Evolutionary conservation across 805 yeast species (phyloP).

Genomic region (Geotrichum ghanense): DNA sequence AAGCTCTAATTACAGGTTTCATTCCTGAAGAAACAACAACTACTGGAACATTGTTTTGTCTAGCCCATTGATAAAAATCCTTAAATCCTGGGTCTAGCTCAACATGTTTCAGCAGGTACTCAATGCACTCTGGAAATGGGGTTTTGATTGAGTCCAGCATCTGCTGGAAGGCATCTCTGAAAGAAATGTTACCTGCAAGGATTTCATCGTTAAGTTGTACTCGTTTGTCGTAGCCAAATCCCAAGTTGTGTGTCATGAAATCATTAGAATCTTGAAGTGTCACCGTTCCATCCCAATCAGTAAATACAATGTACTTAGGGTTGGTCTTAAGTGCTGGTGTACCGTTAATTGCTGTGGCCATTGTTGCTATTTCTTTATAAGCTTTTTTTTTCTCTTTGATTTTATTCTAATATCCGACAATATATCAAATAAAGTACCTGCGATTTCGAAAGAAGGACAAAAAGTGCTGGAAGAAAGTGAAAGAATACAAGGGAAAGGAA

Average conservation of each 20-base stretch:
- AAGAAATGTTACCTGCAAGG: conserved; percentile 47
- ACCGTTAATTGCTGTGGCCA: background rate
- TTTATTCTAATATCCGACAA: too few relatives aligned
- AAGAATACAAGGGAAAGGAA: too few relatives aligned
- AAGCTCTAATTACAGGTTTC: conserved; percentile 79
- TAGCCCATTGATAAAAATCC: conserved; percentile 71
- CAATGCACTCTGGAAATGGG: conserved; percentile 77
- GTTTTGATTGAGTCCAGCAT: conserved; percentile 74
- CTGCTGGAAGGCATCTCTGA: conserved; percentile 65
- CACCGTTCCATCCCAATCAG: conserved; percentile 98
- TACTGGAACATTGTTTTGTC: conserved; percentile 60
- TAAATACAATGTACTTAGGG: conserved; percentile 71
- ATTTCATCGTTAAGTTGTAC: conserved; percentile 58
- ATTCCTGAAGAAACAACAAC: conserved; percentile 88
- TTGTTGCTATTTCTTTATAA: too few relatives aligned
- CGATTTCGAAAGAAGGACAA: too few relatives aligned
- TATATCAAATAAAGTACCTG: too few relatives aligned
- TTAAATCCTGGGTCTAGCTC: conserved; percentile 85
- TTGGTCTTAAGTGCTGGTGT: conserved; percentile 22
- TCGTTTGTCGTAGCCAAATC: conserved; percentile 69
- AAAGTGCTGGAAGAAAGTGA: too few relatives aligned
- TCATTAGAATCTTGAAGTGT: conserved; percentile 94
- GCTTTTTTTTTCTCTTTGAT: too few relatives aligned
- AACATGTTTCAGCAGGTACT: conserved; percentile 49
- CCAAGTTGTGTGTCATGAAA: conserved; percentile 75